Conservation (phyloP, 768 basidiomycete species). For the Ephemerocybe angulata region DNA sequence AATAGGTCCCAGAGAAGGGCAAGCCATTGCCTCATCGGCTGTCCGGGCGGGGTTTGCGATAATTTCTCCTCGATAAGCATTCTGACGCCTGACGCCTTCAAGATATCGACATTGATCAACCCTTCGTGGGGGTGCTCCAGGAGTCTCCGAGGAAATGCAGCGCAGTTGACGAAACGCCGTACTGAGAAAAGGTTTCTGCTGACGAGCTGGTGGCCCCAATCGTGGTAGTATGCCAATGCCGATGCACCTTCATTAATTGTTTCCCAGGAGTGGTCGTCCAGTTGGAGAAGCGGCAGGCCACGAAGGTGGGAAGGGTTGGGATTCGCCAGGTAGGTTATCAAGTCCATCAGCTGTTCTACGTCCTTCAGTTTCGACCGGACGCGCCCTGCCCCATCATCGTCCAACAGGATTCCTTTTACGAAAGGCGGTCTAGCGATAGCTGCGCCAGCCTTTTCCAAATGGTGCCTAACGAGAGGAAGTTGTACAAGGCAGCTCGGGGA, state of each 20-base stretch:
- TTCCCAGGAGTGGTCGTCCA: conserved; percentile 31
- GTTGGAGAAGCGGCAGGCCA: conserved; percentile 33
- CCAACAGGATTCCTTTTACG: conserved; percentile 5
- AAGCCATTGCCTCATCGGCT: conserved; percentile 22
- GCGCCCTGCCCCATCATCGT: background rate
- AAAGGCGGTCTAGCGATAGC: conserved; percentile 1
- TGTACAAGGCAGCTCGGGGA: background rate
- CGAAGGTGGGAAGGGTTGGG: conserved; percentile 13
- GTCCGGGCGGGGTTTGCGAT: background rate
- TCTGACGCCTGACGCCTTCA: conserved; percentile 1
- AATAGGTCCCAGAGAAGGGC: conserved; percentile 29
- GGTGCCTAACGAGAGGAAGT: background rate
- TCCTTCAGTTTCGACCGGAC: conserved; percentile 18
- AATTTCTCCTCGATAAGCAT: conserved; percentile 2
- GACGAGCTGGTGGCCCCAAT: background rate
- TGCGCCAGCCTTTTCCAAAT: background rate
- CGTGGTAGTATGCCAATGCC: conserved; percentile 23
- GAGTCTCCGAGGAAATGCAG: background rate
- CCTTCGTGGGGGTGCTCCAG: background rate
- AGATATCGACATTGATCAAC: background rate
- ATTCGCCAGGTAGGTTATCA: conserved; percentile 25
- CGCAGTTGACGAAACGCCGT: conserved; percentile 4
- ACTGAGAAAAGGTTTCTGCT: conserved; percentile 19
- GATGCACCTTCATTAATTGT: conserved; percentile 22
- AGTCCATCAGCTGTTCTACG: conserved; percentile 18